These are phyloP conservation scores for Bremia lactucae DNA, from an alignment of 352 stramenopile species.

Conservation along the genomic window DNA sequence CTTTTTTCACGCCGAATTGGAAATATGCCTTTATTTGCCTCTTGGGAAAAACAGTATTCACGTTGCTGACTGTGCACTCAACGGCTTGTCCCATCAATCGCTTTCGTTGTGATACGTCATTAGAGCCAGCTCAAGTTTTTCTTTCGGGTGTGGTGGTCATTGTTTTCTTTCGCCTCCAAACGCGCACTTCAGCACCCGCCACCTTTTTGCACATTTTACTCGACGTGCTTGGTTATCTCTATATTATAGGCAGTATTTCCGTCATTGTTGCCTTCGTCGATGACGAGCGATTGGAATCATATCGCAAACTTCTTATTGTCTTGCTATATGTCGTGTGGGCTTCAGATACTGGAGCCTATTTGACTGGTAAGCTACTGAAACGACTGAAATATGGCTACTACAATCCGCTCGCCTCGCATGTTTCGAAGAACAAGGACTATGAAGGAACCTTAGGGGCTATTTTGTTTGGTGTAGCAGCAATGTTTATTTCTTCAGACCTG, in stretches of 20 bases:
- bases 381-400: slow-evolving; percentile 80
- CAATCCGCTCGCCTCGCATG: slow-evolving; percentile 73
- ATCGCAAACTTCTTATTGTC: slow-evolving; percentile 55
- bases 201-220: slow-evolving; percentile 40
- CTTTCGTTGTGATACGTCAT: slow-evolving; percentile 38
- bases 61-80: slow-evolving; percentile 51
- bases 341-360: slow-evolving; percentile 90
- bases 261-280: slow-evolving; percentile 58
- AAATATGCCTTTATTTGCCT: slow-evolving; percentile 57
- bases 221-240: slow-evolving; percentile 56
- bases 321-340: slow-evolving; percentile 66
- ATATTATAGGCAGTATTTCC: slow-evolving; percentile 56
- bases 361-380: slow-evolving; percentile 84
- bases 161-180: slow-evolving; percentile 40
- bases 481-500: slow-evolving; percentile 61
- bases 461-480: slow-evolving; percentile 74
- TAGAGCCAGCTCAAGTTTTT: slow-evolving; percentile 42
- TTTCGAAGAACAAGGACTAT: slow-evolving; percentile 94
- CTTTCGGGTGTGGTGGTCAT: slow-evolving; percentile 44
- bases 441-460: slow-evolving; percentile 89
- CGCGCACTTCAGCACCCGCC: slow-evolving; percentile 10
- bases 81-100: slow-evolving; percentile 65
- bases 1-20: slow-evolving; percentile 52
- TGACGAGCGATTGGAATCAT: slow-evolving; percentile 37
- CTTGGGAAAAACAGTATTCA: slow-evolving; percentile 58